These are phyloP conservation scores for Leishmania tarentolae DNA, from an alignment of 208 protist species.

Conservation along the genomic window DNA sequence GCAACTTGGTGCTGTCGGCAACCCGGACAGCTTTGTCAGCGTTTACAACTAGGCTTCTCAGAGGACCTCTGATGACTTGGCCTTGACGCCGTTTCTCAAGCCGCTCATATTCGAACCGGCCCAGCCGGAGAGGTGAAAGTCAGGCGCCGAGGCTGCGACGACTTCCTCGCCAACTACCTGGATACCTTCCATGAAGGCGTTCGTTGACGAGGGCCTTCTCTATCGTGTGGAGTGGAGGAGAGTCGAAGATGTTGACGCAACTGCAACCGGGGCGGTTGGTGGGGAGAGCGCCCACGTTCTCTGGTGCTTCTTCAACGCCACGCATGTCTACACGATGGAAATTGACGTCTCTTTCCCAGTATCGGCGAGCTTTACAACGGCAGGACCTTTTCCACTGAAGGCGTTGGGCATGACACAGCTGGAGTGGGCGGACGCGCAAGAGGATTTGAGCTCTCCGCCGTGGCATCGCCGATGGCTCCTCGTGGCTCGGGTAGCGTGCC, in stretches of 20 bases:
- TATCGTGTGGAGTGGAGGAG: slow-evolving; percentile 28
- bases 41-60: not conserved
- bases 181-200: slow-evolving; percentile 22
- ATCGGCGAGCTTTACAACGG: not conserved
- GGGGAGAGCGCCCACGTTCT: slow-evolving; percentile 11
- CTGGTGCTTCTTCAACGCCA: slow-evolving; percentile 36
- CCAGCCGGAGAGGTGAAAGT: not conserved
- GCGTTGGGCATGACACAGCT: slow-evolving; percentile 22
- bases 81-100: slow-evolving; percentile 3
- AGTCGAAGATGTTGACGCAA: not conserved
- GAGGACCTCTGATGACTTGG: not conserved
- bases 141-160: not conserved
- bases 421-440: slow-evolving; percentile 11
- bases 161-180: not conserved
- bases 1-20: not conserved
- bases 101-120: not conserved
- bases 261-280: not conserved
- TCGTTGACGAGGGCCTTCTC: slow-evolving; percentile 29
- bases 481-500: slow-evolving; percentile 9
- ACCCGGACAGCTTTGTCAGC: not conserved
- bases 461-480: not conserved
- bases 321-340: slow-evolving; percentile 24
- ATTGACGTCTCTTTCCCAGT: slow-evolving; percentile 22
- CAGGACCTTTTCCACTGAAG: slow-evolving; percentile 1
- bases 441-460: not conserved